Percentiles rank a stretch among this genome's conserved stretches.
These are phyloP conservation scores for Salix viminalis DNA, from an alignment of 345 rosid species.

Conservation along the genomic window DNA sequence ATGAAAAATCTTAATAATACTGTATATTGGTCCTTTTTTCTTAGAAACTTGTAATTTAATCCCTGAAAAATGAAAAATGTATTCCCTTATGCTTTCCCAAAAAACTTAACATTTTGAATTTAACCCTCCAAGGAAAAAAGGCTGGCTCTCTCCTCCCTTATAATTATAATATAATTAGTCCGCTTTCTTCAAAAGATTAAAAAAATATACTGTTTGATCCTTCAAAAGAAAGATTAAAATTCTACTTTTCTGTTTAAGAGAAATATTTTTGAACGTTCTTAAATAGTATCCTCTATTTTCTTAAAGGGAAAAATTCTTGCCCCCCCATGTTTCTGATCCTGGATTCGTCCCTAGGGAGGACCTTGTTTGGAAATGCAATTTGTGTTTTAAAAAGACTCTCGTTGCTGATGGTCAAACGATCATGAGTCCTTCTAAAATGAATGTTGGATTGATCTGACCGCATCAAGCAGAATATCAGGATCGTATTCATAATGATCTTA, in stretches of 20 bases:
- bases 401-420: not conserved
- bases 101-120: not conserved
- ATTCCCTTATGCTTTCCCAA: too few relatives aligned
- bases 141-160: not conserved
- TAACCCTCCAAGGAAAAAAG: too few relatives aligned
- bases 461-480: slow-evolving; percentile 17
- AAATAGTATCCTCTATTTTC: not conserved
- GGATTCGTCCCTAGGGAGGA: not conserved
- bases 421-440: not conserved
- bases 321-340: not conserved
- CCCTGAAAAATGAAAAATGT: too few relatives aligned
- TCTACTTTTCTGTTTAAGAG: too few relatives aligned
- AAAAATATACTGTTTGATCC: too few relatives aligned
- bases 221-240: too few relatives aligned
- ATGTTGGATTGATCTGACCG: not conserved
- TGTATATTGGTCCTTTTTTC: not conserved
- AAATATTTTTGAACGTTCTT: not conserved
- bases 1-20: too few relatives aligned
- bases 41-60: too few relatives aligned
- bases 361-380: not conserved
- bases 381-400: not conserved
- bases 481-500: slow-evolving; percentile 13
- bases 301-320: not conserved
- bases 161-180: too few relatives aligned
- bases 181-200: not conserved